Evolutionary conservation across 2,329 filamentous ascomycete species (phyloP), one percentile per base, ranked within the genome.

Genomic region (Phyllosticta citrichinensis): DNA sequence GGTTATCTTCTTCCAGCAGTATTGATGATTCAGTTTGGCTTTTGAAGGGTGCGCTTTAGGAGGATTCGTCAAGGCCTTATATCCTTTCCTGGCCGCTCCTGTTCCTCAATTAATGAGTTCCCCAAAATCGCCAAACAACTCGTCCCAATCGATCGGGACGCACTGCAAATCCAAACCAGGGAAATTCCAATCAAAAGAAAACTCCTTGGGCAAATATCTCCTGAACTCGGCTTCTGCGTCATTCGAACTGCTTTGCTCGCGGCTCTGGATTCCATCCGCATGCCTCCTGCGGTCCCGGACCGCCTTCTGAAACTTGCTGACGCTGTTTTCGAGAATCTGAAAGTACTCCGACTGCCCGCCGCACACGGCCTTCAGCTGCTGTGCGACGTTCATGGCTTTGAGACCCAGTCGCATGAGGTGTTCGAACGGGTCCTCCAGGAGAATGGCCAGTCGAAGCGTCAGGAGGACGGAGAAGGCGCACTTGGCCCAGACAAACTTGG

Each of bases 401-500:
- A 70, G 68, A 0, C 81, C 70, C 0, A 80, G 70, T 55, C 74
- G 65, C 62, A 75, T 63, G 64, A 79, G 68, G 19, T 75, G 67
- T 52, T 75, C 67, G 22, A 66, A 71, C 47, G 66, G 67, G 9
- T 80, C 77, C 0, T 77, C 77, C 0, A 83, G 69, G 1, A 83
- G 72, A 0, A 79, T 75, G 0, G 79, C 77, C 3, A 83, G 71
- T 61, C 81, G 81, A 2, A 83, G 74, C 1, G 83, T 74, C 0
- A 84, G 71, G 1, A 83, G 69, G 53, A 83, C 80, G n/a, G 79
- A 82, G 63, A 83, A 83, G 0, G 80, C 80, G 57, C 79, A 80
- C 66, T 83, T 83, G 0, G 80, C 81, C 80, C 81, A 83, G 20
- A 83, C 80, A 62, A 83, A 83, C 60, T 83, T 80, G 75, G 82